Evolutionary conservation across 768 basidiomycete genomes (phyloP).

Genomic region (Ramaria sp.): DNA sequence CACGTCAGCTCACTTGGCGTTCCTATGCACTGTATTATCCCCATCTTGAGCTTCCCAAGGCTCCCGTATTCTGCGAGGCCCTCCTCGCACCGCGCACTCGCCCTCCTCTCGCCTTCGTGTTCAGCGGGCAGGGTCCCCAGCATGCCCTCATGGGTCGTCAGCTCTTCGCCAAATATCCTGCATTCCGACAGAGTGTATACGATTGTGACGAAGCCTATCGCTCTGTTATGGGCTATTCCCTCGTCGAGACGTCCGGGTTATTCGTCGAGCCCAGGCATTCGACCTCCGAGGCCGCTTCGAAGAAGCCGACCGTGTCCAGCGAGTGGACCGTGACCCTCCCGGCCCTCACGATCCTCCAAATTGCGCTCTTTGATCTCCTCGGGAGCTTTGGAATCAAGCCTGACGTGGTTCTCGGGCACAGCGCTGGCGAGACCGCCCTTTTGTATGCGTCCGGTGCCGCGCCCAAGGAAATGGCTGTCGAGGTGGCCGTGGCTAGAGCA

Average conservation of each 20-base stretch:
- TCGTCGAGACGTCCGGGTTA: slow-evolving; percentile 26
- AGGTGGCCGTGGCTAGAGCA: slow-evolving; percentile 32
- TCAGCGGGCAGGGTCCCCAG: slow-evolving; percentile 31
- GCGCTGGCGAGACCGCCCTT: slow-evolving; percentile 36
- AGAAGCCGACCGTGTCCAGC: slow-evolving; percentile 8
- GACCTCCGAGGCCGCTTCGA: neutral
- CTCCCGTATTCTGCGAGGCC: slow-evolving; percentile 18
- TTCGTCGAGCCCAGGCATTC: slow-evolving; percentile 19
- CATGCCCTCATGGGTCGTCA: slow-evolving; percentile 28
- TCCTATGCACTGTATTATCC: slow-evolving; percentile 10
- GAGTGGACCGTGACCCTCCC: slow-evolving; percentile 28
- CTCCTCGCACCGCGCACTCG: slow-evolving; percentile 17
- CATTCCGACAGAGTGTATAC: slow-evolving; percentile 28
- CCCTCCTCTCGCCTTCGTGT: slow-evolving; percentile 26
- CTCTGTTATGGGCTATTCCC: slow-evolving; percentile 23
- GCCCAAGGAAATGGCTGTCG: slow-evolving; percentile 28
- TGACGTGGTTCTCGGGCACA: slow-evolving; percentile 32
- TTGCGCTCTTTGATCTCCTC: slow-evolving; percentile 33
- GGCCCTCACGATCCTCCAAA: slow-evolving; percentile 32
- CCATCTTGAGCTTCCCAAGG: neutral
- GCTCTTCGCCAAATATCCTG: slow-evolving; percentile 21
- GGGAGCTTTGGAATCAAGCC: slow-evolving; percentile 25
- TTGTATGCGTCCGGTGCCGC: slow-evolving; percentile 34
- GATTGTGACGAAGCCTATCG: slow-evolving; percentile 27
- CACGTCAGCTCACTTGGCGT: slow-evolving; percentile 15